Base-by-base conservation (phyloP, 2,329 filamentous ascomycete species). In the Paecilomyces dactylethromorphus region DNA sequence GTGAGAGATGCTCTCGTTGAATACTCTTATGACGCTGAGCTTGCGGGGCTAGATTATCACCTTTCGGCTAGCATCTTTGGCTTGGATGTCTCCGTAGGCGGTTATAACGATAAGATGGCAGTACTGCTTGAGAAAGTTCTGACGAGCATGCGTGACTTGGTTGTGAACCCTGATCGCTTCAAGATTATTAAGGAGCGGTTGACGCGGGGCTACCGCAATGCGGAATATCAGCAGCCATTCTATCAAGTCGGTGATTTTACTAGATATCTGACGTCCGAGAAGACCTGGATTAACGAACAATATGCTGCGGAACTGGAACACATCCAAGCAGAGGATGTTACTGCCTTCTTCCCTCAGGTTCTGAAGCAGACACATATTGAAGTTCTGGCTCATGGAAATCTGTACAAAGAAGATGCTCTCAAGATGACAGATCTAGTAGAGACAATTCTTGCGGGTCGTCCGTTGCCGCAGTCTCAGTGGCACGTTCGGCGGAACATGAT, bases 91-190 rank as follows among this genome's bases (percentile, higher is more conserved):
- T 86, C 89, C 13, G 84, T 97, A 3, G 87, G 86, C 29, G 94
- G 94, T 0, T 99, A 97, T 78, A 99, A 97, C 66, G 94, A 99
- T 75, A 99, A 99, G 78, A 86, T 99, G 68, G 81, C 89, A 0
- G 91, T 97, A 0, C 82, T 99, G 24, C 76, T 99, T 53, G 91
- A 97, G 70, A 94, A 96, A 71, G 90, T 97, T 3, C 79, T 96
- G 26, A 77, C 86, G 12, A 92, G 89, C 10, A 90, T 97, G 82
- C 86, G 90, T 55, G 90, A 96, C 66, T 80, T 97, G 4, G 85
- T 92, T 39, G 83, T 97, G 65, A 88, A 87, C 62, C 84, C 90
- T n/a, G 92, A 95, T 58, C 86, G 94, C 1, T 99, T 97, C 70
- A 85, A 89, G 54, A 92, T 97, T 65, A 85, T 96, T 74, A 95